These are phyloP conservation scores for Cladosporium oxysporum DNA, from an alignment of 2,329 filamentous ascomycete species.

Conservation along the genomic window DNA sequence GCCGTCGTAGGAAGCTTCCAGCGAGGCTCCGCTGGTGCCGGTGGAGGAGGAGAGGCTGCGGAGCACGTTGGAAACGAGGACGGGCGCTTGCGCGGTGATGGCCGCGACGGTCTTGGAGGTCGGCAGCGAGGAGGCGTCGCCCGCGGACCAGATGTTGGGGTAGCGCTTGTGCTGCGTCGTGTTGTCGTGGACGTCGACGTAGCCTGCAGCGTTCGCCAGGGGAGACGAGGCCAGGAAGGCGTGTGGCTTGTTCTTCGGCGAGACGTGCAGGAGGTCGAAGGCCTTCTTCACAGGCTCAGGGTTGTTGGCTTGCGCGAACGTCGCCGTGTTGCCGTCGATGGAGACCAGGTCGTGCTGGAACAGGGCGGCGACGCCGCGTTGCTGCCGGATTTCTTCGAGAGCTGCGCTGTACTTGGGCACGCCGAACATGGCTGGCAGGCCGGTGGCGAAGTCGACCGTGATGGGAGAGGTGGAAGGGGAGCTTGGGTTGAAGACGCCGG, in stretches of 20 bases:
- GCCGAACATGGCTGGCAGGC: constrained; percentile 43
- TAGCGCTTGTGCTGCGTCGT: constrained; percentile 43
- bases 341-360: constrained; percentile 43
- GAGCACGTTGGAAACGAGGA: constrained; percentile 41
- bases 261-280: constrained; percentile 43
- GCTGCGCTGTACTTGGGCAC: constrained; percentile 42
- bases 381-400: constrained; percentile 39
- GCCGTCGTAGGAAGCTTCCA: constrained; percentile 37
- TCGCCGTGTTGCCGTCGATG: constrained; percentile 42
- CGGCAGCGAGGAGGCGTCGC: constrained; percentile 41
- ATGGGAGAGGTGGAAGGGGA: constrained; percentile 33
- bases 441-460: constrained; percentile 42
- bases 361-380: constrained; percentile 41
- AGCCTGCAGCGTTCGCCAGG: constrained; percentile 40
- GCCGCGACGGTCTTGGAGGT: constrained; percentile 45
- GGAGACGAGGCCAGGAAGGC: constrained; percentile 40
- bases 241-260: constrained; percentile 42
- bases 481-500: constrained; percentile 37
- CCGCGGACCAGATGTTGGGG: constrained; percentile 42
- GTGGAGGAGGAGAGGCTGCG: constrained; percentile 25
- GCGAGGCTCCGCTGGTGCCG: constrained; percentile 30
- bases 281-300: constrained; percentile 33
- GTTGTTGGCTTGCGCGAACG: constrained; percentile 34
- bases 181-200: constrained; percentile 39
- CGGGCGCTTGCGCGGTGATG: constrained; percentile 41